Evolutionary conservation across 129 eudicot species (phyloP).

Genomic region (Artemisia annua): DNA sequence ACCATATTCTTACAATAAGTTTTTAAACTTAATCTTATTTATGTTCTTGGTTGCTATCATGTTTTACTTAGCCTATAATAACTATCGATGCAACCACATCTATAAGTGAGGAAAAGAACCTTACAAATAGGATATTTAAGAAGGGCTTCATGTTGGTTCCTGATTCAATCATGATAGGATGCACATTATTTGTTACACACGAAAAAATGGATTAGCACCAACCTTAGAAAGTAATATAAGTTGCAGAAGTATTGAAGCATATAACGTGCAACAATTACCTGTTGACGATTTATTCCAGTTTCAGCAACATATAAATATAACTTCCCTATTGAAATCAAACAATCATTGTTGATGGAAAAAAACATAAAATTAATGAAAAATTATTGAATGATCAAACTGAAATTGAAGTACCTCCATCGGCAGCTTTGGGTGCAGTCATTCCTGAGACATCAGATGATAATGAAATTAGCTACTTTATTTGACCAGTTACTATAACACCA

Average conservation of each 20-base stretch:
- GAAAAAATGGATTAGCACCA: slow-evolving; percentile 8
- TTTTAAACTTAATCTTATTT: too few relatives aligned
- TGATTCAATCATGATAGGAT: slow-evolving; percentile 94
- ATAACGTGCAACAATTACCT: too few relatives aligned
- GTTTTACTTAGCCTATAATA: neutral
- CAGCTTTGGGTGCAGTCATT: too few relatives aligned
- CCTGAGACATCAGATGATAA: too few relatives aligned
- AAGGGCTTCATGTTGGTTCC: slow-evolving; percentile 93
- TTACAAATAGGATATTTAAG: slow-evolving; percentile 81
- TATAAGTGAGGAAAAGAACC: slow-evolving; percentile 26
- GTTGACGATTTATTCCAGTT: slow-evolving; percentile 94
- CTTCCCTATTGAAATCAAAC: slow-evolving; percentile 71
- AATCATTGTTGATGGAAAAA: too few relatives aligned
- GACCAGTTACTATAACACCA: too few relatives aligned
- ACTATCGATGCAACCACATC: neutral
- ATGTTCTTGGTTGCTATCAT: too few relatives aligned
- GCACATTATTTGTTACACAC: slow-evolving; percentile 47
- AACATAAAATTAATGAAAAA: too few relatives aligned
- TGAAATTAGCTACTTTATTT: too few relatives aligned
- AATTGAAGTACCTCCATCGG: too few relatives aligned
- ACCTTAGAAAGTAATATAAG: neutral
- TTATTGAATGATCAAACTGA: too few relatives aligned
- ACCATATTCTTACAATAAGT: too few relatives aligned
- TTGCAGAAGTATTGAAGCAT: slow-evolving; percentile 11
- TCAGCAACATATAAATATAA: slow-evolving; percentile 94